A percentile compares a stretch with the other conserved stretches of the same genome.
Conservation (phyloP, 768 basidiomycete species). For the Ramaria sp. region DNA sequence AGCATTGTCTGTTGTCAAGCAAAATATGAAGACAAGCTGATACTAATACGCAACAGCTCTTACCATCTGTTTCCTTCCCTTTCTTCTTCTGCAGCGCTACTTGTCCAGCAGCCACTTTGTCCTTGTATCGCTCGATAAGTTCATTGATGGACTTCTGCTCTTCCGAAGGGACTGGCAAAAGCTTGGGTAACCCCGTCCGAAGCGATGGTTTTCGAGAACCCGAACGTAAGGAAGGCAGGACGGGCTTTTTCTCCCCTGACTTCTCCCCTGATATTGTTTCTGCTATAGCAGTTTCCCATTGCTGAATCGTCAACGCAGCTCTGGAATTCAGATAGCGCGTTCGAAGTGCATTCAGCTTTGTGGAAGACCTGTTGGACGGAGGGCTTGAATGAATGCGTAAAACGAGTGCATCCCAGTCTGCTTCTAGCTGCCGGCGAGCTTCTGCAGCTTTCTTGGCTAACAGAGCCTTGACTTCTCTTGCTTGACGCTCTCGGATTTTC, state of each 20-base stretch:
- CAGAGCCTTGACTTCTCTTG: constrained; percentile 36
- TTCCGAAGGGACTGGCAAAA: constrained; percentile 25
- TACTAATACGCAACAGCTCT: background rate
- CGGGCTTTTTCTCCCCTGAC: background rate
- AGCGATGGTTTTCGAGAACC: constrained; percentile 26
- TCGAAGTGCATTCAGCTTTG: constrained; percentile 42
- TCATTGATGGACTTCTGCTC: constrained; percentile 39
- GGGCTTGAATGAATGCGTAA: constrained; percentile 41
- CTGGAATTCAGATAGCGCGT: constrained; percentile 48
- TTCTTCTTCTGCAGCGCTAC: constrained; percentile 21
- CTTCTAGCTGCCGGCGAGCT: constrained; percentile 44
- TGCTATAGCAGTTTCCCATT: constrained; percentile 56
- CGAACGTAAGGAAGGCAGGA: constrained; percentile 33
- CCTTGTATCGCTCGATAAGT: constrained; percentile 40
- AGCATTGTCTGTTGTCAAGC: background rate
- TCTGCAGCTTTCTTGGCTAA: constrained; percentile 58
- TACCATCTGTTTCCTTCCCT: constrained; percentile 2
- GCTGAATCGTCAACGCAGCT: constrained; percentile 33
- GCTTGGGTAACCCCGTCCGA: background rate
- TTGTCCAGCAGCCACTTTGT: constrained; percentile 24
- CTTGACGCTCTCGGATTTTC: constrained; percentile 20
- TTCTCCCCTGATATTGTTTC: constrained; percentile 27
- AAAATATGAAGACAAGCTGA: background rate
- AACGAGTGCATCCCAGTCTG: constrained; percentile 55
- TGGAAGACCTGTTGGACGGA: constrained; percentile 31